A percentile compares a stretch with the other conserved stretches of the same genome.
These are phyloP conservation scores for Russula virescens DNA, from an alignment of 768 basidiomycete species.

Conservation along the genomic window DNA sequence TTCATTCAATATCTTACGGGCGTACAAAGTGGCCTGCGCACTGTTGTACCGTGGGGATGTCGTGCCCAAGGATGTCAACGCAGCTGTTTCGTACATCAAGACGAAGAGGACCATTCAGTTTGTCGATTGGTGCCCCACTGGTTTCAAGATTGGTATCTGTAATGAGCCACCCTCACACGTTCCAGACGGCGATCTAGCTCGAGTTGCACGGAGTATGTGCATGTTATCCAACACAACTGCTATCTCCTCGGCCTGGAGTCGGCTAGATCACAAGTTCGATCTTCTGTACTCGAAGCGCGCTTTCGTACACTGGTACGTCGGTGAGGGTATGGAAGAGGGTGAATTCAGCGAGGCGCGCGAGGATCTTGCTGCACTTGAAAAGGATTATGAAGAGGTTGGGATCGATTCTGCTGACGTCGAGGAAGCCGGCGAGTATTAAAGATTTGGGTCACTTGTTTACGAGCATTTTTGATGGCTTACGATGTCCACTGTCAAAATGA, in stretches of 20 bases:
- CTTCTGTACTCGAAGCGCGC: slow-evolving; percentile 63
- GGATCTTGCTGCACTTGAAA: slow-evolving; percentile 99
- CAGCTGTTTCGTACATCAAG: slow-evolving; percentile 67
- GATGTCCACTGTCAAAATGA: neutral
- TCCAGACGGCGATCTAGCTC: slow-evolving; percentile 71
- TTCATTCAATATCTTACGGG: neutral
- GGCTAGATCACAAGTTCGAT: slow-evolving; percentile 76
- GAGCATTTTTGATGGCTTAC: slow-evolving; percentile 10
- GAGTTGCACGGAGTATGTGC: slow-evolving; percentile 69
- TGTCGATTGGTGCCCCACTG: slow-evolving; percentile 75
- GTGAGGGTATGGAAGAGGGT: slow-evolving; percentile 83
- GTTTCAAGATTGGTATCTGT: slow-evolving; percentile 75
- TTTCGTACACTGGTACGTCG: slow-evolving; percentile 60
- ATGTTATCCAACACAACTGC: slow-evolving; percentile 75
- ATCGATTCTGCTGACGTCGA: slow-evolving; percentile 46
- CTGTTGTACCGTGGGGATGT: slow-evolving; percentile 72
- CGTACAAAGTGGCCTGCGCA: slow-evolving; percentile 52
- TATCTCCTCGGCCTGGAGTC: slow-evolving; percentile 70
- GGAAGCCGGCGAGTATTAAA: slow-evolving; percentile 46
- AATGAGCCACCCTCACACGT: slow-evolving; percentile 73
- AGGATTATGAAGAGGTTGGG: slow-evolving; percentile 88
- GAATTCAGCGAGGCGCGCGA: slow-evolving; percentile 99
- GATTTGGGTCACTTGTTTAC: slow-evolving; percentile 1
- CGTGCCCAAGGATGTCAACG: slow-evolving; percentile 73
- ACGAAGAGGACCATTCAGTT: slow-evolving; percentile 76